Conservation (phyloP, 139 green algal species). For the Chlorokybus atmophyticus region DNA sequence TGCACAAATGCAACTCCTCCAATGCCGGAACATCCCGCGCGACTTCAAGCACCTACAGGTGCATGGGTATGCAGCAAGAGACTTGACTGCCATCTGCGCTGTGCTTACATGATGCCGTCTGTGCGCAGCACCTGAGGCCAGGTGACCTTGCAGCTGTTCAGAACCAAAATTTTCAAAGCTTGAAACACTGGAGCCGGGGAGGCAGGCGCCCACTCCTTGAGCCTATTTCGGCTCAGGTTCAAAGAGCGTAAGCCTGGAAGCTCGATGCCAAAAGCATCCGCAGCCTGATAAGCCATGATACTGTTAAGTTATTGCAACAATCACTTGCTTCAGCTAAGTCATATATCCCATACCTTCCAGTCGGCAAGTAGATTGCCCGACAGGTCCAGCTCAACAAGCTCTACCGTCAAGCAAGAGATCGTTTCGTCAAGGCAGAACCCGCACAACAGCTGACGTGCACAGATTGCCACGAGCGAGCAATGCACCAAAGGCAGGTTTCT, state of each 20-base stretch:
- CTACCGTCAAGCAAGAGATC: background rate
- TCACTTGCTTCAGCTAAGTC: background rate
- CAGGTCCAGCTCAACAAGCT: conserved; percentile 9
- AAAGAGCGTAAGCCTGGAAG: conserved; percentile 4
- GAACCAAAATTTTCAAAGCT: conserved; percentile 11
- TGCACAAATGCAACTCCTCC: conserved; percentile 10
- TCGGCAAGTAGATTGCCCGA: conserved; percentile 7
- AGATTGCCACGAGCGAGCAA: background rate
- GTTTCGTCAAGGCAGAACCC: conserved; percentile 1
- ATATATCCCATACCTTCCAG: conserved; percentile 10
- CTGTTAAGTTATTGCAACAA: background rate
- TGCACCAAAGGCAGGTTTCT: conserved; percentile 1
- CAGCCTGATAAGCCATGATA: conserved; percentile 2
- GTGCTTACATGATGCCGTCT: background rate
- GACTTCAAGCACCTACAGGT: conserved; percentile 4
- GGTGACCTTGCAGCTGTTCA: conserved; percentile 10
- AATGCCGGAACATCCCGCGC: background rate
- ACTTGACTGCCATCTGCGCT: background rate
- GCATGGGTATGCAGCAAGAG: background rate
- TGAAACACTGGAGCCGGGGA: background rate
- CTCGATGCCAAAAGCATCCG: conserved; percentile 1
- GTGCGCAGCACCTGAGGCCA: conserved; percentile 3
- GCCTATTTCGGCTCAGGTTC: conserved; percentile 3
- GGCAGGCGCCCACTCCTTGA: background rate
- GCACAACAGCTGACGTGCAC: conserved; percentile 3